These are phyloP conservation scores for Candida coleopterorum DNA, from an alignment of 805 yeast species.

Conservation along the genomic window DNA sequence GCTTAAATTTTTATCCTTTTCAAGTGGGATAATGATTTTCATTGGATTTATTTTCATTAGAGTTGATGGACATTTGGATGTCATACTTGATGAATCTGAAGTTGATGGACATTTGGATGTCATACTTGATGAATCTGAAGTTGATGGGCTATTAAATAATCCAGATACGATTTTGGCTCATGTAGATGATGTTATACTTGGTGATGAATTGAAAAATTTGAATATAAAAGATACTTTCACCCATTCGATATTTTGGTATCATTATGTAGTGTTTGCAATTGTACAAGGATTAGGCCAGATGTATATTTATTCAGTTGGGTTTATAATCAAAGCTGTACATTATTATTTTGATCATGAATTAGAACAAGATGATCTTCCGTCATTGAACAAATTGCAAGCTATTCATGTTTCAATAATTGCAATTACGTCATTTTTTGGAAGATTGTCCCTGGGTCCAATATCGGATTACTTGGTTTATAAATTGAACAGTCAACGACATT, in stretches of 20 bases:
- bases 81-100: constrained; percentile 1
- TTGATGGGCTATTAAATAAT: constrained; percentile 11
- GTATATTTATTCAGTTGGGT: constrained; percentile 33
- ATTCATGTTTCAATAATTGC: constrained; percentile 31
- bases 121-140: constrained; percentile 3
- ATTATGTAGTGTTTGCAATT: constrained; percentile 25
- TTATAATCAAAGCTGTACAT: constrained; percentile 25
- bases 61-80: constrained; percentile 22
- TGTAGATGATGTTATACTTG: background rate
- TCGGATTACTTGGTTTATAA: constrained; percentile 24
- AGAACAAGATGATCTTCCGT: constrained; percentile 6
- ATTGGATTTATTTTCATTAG: constrained; percentile 28
- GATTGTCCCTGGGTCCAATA: constrained; percentile 28
- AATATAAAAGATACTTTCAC: constrained; percentile 17
- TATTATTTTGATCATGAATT: constrained; percentile 12
- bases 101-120: constrained; percentile 12
- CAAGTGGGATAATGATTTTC: constrained; percentile 20
- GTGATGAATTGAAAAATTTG: constrained; percentile 12
- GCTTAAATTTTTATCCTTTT: constrained; percentile 18
- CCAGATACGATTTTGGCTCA: constrained; percentile 6
- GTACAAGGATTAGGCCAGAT: constrained; percentile 36
- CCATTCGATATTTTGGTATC: constrained; percentile 29
- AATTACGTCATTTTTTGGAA: constrained; percentile 25
- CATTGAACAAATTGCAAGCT: constrained; percentile 24
- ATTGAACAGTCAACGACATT: constrained; percentile 24